phyloP scores from a whole-genome alignment of 116 monocot genomes.

The Thalassia testudinum region DNA sequence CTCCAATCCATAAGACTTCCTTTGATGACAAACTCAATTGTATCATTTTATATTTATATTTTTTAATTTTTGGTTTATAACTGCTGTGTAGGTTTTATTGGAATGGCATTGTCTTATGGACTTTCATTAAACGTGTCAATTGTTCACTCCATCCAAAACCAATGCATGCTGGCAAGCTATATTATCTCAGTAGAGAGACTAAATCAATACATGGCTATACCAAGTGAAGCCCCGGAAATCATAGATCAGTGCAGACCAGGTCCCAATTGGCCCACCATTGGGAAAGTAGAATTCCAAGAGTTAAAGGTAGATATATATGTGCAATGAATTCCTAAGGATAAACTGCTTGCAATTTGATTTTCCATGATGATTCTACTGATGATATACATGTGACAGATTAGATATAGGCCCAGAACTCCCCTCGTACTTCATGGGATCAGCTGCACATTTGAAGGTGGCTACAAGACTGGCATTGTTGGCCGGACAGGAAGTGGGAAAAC shows the following conservation, averaged over 20 bases:
- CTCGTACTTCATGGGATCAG: conserved; percentile 55
- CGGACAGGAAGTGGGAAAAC: conserved; percentile 74
- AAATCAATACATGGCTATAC: conserved; percentile 69
- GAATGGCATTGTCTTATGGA: conserved; percentile 92
- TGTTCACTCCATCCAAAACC: conserved; percentile 72
- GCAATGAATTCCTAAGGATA: neutral
- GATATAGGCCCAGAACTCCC: conserved; percentile 43
- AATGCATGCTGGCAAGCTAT: conserved; percentile 60
- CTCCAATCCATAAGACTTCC: neutral
- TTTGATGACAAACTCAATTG: neutral
- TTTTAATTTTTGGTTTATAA: neutral
- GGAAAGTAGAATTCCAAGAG: conserved; percentile 63
- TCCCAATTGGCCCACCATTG: conserved; percentile 53
- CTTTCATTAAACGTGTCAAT: conserved; percentile 76
- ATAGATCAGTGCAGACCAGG: conserved; percentile 37
- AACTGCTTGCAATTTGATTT: neutral
- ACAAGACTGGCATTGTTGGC: conserved; percentile 68
- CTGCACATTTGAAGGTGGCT: conserved; percentile 65
- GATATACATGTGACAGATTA: conserved; percentile 23
- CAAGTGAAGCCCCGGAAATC: conserved; percentile 67
- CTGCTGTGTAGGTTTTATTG: conserved; percentile 66
- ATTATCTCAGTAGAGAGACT: conserved; percentile 87
- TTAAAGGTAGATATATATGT: conserved; percentile 33
- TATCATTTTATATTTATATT: neutral
- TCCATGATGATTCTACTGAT: neutral